A percentile compares a stretch with the other conserved stretches of the same genome.
Evolutionary conservation across 73 alveolate genomes (phyloP).

Genomic region (Paramecium sonneborni): DNA sequence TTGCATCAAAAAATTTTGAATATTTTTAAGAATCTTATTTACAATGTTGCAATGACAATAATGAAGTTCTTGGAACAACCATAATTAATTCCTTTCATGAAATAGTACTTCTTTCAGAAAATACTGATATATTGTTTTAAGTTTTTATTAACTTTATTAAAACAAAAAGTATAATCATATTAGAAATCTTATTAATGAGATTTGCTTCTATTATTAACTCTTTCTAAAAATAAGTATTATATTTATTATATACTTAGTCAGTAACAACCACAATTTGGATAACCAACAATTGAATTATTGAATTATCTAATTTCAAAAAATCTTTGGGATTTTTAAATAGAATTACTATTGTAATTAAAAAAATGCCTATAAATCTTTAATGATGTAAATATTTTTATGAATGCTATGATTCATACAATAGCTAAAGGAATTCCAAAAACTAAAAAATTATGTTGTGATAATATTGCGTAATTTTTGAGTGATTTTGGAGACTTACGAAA

Average conservation of each 20-base stretch:
- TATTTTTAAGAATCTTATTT: constrained; percentile 42
- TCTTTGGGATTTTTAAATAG: background rate
- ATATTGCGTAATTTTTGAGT: background rate
- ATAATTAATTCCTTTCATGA: constrained; percentile 54
- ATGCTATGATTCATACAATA: background rate
- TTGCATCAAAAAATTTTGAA: constrained; percentile 54
- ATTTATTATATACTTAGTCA: constrained; percentile 16
- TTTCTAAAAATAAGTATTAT: background rate
- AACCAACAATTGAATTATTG: background rate
- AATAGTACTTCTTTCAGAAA: constrained; percentile 29
- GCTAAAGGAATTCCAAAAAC: background rate
- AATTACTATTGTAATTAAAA: background rate
- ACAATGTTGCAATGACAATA: background rate
- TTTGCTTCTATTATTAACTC: background rate
- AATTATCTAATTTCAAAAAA: background rate
- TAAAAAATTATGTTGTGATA: background rate
- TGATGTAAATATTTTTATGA: background rate
- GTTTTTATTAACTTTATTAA: background rate
- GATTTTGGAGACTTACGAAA: background rate
- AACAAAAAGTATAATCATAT: background rate
- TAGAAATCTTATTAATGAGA: background rate
- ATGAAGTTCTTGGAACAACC: constrained; percentile 1
- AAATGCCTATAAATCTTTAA: background rate
- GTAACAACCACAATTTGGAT: constrained; percentile 38
- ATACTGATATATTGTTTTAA: background rate